These are phyloP conservation scores for Plasmodium blacklocki DNA, from an alignment of 169 alveolate genomes.

Conservation along the genomic window DNA sequence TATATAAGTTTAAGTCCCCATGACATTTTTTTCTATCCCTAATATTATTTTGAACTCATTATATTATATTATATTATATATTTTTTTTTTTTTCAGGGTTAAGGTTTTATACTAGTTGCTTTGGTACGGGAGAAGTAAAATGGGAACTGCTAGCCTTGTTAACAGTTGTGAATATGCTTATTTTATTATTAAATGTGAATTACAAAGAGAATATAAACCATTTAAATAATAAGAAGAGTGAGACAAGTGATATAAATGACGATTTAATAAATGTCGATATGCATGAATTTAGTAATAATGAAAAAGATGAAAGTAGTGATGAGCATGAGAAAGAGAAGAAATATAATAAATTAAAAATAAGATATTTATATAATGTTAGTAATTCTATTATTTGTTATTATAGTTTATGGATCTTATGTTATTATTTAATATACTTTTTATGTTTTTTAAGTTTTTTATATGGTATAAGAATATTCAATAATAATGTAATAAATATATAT, in stretches of 20 bases:
- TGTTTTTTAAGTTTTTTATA: slow-evolving; percentile 65
- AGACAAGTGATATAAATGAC: slow-evolving; percentile 73
- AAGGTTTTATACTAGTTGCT: slow-evolving; percentile 64
- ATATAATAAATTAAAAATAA: slow-evolving; percentile 47
- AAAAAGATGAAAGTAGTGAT: slow-evolving; percentile 71
- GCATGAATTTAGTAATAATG: slow-evolving; percentile 73
- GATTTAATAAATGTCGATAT: slow-evolving; percentile 70
- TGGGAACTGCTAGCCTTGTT: slow-evolving; percentile 62
- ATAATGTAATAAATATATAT: slow-evolving; percentile 72
- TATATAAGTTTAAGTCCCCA: background rate
- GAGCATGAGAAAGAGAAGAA: slow-evolving; percentile 65
- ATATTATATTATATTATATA: background rate
- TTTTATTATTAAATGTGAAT: slow-evolving; percentile 55
- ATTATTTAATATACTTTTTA: slow-evolving; percentile 63
- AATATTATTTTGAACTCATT: background rate
- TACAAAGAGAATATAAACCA: slow-evolving; percentile 52
- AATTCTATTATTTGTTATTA: slow-evolving; percentile 66
- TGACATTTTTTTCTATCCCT: background rate
- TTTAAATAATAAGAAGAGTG: slow-evolving; percentile 54
- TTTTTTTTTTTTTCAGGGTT: slow-evolving; percentile 52
- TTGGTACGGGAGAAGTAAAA: slow-evolving; percentile 58
- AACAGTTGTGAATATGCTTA: slow-evolving; percentile 32
- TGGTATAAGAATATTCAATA: slow-evolving; percentile 70
- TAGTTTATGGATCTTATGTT: slow-evolving; percentile 67
- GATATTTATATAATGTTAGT: slow-evolving; percentile 42